Evolutionary conservation across 305 asterid species (phyloP).

Genomic region (Rubia tinctorum): DNA sequence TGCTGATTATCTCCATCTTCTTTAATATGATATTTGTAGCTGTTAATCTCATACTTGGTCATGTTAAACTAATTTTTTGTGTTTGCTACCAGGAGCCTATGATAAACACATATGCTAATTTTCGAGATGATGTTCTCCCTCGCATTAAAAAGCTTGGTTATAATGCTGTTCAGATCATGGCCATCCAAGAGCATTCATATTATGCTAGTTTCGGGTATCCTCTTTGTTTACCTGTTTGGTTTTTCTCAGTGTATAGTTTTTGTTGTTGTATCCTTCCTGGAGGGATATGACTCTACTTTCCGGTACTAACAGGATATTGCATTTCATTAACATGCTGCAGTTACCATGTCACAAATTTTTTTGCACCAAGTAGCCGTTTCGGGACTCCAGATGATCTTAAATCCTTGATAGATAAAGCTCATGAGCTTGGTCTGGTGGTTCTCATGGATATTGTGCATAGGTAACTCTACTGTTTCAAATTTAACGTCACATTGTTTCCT

Average conservation of each 20-base stretch:
- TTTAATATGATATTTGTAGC: background rate
- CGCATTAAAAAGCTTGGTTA: constrained; percentile 97
- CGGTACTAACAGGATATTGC: constrained; percentile 12
- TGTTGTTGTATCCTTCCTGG: background rate
- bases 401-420: constrained; percentile 96
- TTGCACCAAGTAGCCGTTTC: constrained; percentile 99
- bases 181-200: constrained; percentile 99
- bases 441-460: constrained; percentile 99
- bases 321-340: constrained; percentile 40
- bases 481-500: background rate
- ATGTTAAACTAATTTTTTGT: background rate
- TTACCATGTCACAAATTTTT: constrained; percentile 97
- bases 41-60: background rate
- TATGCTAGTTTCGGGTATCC: constrained; percentile 99
- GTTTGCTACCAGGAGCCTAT: constrained; percentile 62
- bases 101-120: constrained; percentile 85
- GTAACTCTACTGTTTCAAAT: constrained; percentile 30
- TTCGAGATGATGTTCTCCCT: constrained; percentile 96
- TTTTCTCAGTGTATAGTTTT: background rate
- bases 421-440: constrained; percentile 90
- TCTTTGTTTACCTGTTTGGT: constrained; percentile 1
- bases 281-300: background rate
- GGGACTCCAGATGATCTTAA: constrained; percentile 98
- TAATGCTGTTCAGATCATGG: constrained; percentile 99
- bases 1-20: background rate